A percentile compares a stretch with the other conserved stretches of the same genome.
Conservation (phyloP, 2,329 filamentous ascomycete species). For the Alternaria sp. region DNA sequence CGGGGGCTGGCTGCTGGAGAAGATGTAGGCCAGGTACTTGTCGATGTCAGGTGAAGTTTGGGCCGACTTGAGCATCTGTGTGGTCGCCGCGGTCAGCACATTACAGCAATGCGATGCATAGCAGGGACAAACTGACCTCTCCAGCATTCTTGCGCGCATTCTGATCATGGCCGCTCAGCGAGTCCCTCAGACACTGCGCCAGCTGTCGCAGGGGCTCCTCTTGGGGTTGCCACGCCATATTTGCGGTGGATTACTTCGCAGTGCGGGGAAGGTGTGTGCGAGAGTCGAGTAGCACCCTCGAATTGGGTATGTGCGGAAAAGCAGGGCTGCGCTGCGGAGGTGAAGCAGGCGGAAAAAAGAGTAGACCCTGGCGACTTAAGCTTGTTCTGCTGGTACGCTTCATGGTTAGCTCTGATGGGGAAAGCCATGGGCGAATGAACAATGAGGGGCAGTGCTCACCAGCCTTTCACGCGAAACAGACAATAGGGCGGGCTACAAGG, state of each 20-base stretch:
- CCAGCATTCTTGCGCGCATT: conserved; percentile 87
- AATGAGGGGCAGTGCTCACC: conserved; percentile 34
- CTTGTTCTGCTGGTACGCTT: conserved; percentile 36
- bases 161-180: conserved; percentile 82
- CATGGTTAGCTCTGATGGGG: conserved; percentile 43
- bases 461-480: conserved; percentile 30
- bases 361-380: conserved; percentile 32
- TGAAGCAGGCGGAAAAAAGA: conserved; percentile 15
- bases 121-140: conserved; percentile 64
- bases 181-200: conserved; percentile 87
- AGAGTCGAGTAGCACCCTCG: conserved; percentile 9
- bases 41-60: conserved; percentile 90
- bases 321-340: conserved; percentile 13
- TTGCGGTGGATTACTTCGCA: conserved; percentile 21
- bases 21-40: conserved; percentile 94
- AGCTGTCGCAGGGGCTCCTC: conserved; percentile 88
- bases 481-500: conserved; percentile 38
- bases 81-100: conserved; percentile 32
- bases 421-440: conserved; percentile 28
- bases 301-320: conserved; percentile 4
- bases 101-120: conserved; percentile 10
- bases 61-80: conserved; percentile 89
- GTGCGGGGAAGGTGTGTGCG: conserved; percentile 17
- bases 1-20: conserved; percentile 72
- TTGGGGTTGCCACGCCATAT: conserved; percentile 92